A percentile compares a stretch with the other conserved stretches of the same genome.
Evolutionary conservation across 148 eudicot species (phyloP).

Genomic region (Heliosperma pusillum): DNA sequence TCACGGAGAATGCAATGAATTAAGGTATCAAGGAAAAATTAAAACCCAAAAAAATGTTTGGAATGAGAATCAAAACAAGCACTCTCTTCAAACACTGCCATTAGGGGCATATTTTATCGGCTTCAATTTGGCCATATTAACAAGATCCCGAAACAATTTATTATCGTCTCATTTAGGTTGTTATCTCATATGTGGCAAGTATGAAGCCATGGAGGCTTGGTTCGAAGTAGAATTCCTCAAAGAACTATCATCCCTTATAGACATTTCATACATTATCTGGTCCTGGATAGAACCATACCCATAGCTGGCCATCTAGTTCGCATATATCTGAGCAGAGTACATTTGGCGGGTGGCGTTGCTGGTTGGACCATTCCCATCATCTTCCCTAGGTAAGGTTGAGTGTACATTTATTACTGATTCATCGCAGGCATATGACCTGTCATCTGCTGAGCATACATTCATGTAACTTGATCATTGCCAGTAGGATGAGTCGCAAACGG

Average conservation of each 20-base stretch:
- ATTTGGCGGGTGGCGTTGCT: conserved; percentile 46
- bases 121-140: conserved; percentile 74
- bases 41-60: conserved; percentile 8
- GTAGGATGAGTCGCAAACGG: conserved; percentile 46
- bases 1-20: conserved; percentile 14
- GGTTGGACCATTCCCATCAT: conserved; percentile 61
- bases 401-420: conserved; percentile 42
- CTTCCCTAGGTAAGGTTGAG: conserved; percentile 39
- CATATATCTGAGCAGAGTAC: conserved; percentile 70
- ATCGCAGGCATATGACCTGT: conserved; percentile 36
- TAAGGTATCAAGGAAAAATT: conserved; percentile 17
- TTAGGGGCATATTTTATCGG: conserved; percentile 51
- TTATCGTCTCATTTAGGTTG: conserved; percentile 69
- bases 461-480: conserved; percentile 39
- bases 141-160: conserved; percentile 93
- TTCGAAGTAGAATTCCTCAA: conserved; percentile 38
- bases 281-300: conserved; percentile 56
- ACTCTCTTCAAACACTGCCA: conserved; percentile 57
- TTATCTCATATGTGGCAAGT: conserved; percentile 65
- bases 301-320: conserved; percentile 66
- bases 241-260: conserved; percentile 45
- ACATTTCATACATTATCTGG: conserved; percentile 64
- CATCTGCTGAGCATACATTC: conserved; percentile 50
- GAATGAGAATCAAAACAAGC: background rate
- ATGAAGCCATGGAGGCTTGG: conserved; percentile 42